These are phyloP conservation scores for Gynostemma pentaphyllum DNA, from an alignment of 306 rosid species.

Conservation along the genomic window DNA sequence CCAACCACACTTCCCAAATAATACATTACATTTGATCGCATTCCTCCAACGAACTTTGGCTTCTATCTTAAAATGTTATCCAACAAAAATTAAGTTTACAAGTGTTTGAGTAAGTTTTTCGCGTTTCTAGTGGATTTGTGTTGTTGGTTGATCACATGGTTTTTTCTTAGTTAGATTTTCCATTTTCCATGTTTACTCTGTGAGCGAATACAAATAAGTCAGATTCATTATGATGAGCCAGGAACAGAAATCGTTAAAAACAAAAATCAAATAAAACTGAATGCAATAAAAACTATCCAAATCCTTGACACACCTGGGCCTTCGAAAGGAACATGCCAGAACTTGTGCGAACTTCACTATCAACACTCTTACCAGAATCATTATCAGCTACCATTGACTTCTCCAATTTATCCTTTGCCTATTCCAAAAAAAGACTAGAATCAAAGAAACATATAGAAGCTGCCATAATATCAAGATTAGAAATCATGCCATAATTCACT, in stretches of 20 bases:
- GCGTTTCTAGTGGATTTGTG: too few species aligned
- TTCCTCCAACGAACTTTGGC: too few species aligned
- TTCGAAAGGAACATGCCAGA: constrained; percentile 86
- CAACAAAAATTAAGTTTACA: too few species aligned
- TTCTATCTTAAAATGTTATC: too few species aligned
- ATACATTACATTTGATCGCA: too few species aligned
- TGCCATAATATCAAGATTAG: background rate
- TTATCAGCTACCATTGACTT: constrained; percentile 94
- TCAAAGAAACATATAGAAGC: background rate
- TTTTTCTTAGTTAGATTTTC: too few species aligned
- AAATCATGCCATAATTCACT: background rate
- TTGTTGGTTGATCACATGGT: too few species aligned
- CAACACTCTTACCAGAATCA: constrained; percentile 76
- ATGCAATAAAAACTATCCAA: too few species aligned
- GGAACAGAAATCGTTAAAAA: background rate
- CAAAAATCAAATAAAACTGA: background rate
- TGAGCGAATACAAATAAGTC: too few species aligned
- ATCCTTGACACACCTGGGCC: constrained; percentile 55
- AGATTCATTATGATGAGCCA: background rate
- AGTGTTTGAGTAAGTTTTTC: too few species aligned
- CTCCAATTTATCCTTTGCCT: constrained; percentile 87
- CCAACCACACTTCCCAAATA: too few species aligned
- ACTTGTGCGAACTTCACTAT: constrained; percentile 85
- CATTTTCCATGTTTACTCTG: too few species aligned
- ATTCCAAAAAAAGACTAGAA: constrained; percentile 8